Conservation (phyloP, 2,329 filamentous ascomycete genomes). For the Tolypocladium pustulatum region DNA sequence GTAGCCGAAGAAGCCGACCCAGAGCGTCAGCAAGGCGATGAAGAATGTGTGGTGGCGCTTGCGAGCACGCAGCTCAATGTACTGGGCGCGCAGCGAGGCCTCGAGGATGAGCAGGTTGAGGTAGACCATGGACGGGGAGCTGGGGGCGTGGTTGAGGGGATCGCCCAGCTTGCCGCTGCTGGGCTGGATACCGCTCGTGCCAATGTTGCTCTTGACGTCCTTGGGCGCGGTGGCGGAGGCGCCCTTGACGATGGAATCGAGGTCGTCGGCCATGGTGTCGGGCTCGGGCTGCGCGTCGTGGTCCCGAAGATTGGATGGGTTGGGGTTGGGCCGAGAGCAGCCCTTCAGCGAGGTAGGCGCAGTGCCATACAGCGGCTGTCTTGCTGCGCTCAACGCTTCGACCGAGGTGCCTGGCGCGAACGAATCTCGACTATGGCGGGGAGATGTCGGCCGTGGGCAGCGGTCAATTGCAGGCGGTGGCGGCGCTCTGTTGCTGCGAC, state of each 20-base stretch:
- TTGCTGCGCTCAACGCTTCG: neutral
- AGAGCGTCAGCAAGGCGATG: conserved; percentile 64
- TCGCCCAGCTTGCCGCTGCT: conserved; percentile 44
- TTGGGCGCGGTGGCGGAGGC: conserved; percentile 54
- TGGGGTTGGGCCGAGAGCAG: conserved; percentile 10
- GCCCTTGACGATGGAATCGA: conserved; percentile 91
- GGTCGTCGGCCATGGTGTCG: conserved; percentile 47
- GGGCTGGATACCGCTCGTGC: conserved; percentile 32
- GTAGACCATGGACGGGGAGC: conserved; percentile 91
- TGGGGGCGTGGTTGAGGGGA: conserved; percentile 73
- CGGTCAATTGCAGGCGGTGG: no score
- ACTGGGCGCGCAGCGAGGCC: conserved; percentile 84
- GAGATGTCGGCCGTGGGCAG: no score
- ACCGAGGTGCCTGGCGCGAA: neutral
- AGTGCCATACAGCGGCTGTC: neutral
- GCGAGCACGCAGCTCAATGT: conserved; percentile 78
- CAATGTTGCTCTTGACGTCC: conserved; percentile 26
- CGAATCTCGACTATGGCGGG: neutral
- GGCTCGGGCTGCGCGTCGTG: neutral
- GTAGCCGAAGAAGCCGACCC: conserved; percentile 80
- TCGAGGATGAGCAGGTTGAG: conserved; percentile 96
- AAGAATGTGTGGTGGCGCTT: conserved; percentile 92
- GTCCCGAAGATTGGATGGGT: neutral
- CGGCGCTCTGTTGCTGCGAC: neutral
- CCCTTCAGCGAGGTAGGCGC: conserved; percentile 6